phyloP scores from a whole-genome alignment of 1,139 yeast species.

The Geotrichum aggregatum region DNA sequence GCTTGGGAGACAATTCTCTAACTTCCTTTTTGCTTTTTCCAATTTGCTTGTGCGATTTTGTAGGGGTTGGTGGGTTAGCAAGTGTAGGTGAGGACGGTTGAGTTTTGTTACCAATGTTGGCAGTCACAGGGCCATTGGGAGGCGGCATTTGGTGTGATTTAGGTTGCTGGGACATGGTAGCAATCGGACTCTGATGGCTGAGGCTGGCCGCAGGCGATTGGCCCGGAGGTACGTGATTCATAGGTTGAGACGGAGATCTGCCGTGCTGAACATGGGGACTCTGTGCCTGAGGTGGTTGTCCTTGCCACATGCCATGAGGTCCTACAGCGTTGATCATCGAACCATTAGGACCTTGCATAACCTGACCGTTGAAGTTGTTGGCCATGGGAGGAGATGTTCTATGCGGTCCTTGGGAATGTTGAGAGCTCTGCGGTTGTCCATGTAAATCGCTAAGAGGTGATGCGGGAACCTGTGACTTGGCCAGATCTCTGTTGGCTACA shows the following conservation, averaged over 20 bases:
- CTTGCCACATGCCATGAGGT: conserved; percentile 21
- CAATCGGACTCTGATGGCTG: conserved; percentile 14
- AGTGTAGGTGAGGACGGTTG: conserved; percentile 39
- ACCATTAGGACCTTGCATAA: neutral
- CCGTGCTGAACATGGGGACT: conserved; percentile 25
- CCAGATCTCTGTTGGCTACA: conserved; percentile 27
- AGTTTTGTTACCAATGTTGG: conserved; percentile 26
- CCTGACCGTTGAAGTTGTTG: conserved; percentile 13
- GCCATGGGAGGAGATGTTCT: conserved; percentile 22
- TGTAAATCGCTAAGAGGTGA: conserved; percentile 30
- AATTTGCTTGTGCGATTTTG: conserved; percentile 44
- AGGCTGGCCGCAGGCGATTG: conserved; percentile 27
- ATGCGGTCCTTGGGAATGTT: neutral
- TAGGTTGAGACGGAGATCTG: conserved; percentile 22
- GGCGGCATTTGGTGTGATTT: conserved; percentile 31
- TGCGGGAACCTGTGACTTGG: conserved; percentile 34
- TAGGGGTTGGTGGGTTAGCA: conserved; percentile 44
- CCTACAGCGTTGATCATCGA: conserved; percentile 1
- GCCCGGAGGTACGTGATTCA: conserved; percentile 20
- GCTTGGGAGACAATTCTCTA: conserved; percentile 24
- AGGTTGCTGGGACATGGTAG: conserved; percentile 8
- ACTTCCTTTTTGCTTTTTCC: conserved; percentile 42
- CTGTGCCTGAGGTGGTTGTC: conserved; percentile 23
- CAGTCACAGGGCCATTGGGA: conserved; percentile 30
- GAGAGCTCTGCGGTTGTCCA: conserved; percentile 3